These are phyloP conservation scores for Pyrrhoderma lamaoense DNA, from an alignment of 1,284 basidiomycete genomes.

Conservation along the genomic window DNA sequence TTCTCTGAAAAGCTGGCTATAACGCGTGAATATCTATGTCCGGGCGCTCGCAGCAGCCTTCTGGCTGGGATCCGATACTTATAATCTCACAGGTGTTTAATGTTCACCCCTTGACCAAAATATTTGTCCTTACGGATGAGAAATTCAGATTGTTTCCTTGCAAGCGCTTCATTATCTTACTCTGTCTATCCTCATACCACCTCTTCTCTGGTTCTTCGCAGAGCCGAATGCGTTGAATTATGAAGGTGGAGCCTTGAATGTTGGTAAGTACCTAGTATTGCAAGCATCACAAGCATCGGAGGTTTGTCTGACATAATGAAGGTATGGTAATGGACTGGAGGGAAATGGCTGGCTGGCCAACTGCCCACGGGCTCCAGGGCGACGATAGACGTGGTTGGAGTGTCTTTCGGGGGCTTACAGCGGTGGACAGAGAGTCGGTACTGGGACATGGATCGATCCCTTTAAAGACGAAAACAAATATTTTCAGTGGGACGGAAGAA, in stretches of 20 bases:
- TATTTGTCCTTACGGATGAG: neutral
- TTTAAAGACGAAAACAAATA: conserved; percentile 16
- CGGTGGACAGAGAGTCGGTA: conserved; percentile 62
- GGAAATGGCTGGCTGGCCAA: conserved; percentile 81
- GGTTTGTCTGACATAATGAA: conserved; percentile 25
- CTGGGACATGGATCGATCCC: conserved; percentile 39
- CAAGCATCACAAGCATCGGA: neutral
- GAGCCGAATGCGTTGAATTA: conserved; percentile 68
- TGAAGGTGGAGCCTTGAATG: conserved; percentile 79
- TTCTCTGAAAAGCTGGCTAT: too few relatives aligned
- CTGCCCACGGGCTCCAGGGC: conserved; percentile 55
- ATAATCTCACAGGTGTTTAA: conserved; percentile 61
- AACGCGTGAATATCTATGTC: too few relatives aligned
- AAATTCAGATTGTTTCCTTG: conserved; percentile 74
- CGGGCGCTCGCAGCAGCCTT: neutral
- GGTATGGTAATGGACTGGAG: conserved; percentile 97
- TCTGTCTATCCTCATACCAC: conserved; percentile 77
- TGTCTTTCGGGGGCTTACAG: conserved; percentile 66
- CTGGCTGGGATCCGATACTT: conserved; percentile 69
- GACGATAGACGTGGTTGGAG: conserved; percentile 50
- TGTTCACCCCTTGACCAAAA: neutral
- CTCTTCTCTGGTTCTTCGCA: conserved; percentile 70
- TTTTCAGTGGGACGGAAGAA: conserved; percentile 44
- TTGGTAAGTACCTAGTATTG: conserved; percentile 42
- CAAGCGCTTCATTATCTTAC: conserved; percentile 92